Evolutionary conservation across 108 stramenopile genomes (phyloP), one percentile per base, ranked within the genome.

Genomic region (Nitzschia inconspicua): DNA sequence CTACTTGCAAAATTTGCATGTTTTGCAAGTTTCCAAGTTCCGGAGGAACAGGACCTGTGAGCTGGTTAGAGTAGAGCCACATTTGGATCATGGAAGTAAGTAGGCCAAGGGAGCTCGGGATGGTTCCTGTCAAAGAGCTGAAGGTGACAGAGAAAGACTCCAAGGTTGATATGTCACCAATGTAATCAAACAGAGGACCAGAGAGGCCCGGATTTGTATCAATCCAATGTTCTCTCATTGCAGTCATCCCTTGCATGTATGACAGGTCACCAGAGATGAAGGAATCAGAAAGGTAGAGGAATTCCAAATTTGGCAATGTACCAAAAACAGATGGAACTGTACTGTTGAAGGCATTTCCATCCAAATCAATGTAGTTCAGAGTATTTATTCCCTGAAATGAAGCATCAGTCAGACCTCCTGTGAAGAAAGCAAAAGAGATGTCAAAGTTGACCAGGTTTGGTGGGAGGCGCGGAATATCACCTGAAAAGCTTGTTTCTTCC

Each of bases 291-390:
- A 65, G 11, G 41, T 65, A 72, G 3, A 65, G 36, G 48, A 51
- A 65, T 30, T 53, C 16, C n/a, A 72, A 54, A 35, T 48, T 53
- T 8, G 71, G 63, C 2, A 72, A 40, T 10, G 28, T 16, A 11
- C n/a, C 36, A 9, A 72, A 43, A 26, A 52, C 49, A 19, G 49
- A 18, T 14, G 71, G 71, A 43, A 72, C 57, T 0, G 57, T 58
- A 10, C 57, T 63, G 34, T 72, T 65, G 47, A 72, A 60, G 6
- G 29, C 22, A 23, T 57, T 72, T 14, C 53, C 47, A 10, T 54
- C 64, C 13, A 72, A 26, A 31, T 59, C 47, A 18, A 65, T 11
- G 30, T 44, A 65, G 0, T 34, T 55, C 55, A 55, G 34, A 7
- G 44, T 25, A 20, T 20, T 22, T 9, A 19, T 24, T n/a, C 26